These are phyloP conservation scores for Cordyceps tenuipes DNA, from an alignment of 2,329 filamentous ascomycete species.

Conservation along the genomic window DNA sequence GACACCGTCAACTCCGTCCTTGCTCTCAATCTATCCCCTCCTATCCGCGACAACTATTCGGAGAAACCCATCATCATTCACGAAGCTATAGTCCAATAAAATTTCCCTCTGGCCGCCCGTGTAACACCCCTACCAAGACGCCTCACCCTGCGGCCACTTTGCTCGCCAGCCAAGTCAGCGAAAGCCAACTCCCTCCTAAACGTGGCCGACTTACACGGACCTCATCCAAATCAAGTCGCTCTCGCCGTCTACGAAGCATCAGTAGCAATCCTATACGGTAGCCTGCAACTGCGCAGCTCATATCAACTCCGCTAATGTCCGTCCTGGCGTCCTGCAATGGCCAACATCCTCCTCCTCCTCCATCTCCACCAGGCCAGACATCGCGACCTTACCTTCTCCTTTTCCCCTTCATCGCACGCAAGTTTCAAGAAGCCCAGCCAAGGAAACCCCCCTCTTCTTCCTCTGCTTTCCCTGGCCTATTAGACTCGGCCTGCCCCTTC, in stretches of 20 bases:
- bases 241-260: background rate
- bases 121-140: background rate
- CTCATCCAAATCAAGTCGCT: background rate
- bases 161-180: background rate
- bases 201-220: background rate
- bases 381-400: background rate
- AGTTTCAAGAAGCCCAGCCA: background rate
- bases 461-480: background rate
- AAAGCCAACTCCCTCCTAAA: background rate
- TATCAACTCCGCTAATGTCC: background rate
- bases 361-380: constrained; percentile 2
- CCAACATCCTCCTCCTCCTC: background rate
- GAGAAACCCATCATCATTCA: background rate
- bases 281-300: background rate
- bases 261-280: background rate
- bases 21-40: background rate
- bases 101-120: background rate
- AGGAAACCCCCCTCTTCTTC: background rate
- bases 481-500: background rate
- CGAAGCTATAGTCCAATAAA: background rate
- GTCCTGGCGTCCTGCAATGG: background rate
- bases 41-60: background rate
- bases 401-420: background rate
- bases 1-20: background rate
- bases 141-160: background rate